These are phyloP conservation scores for Pseudomonodictys pantanalensis DNA, from an alignment of 495 filamentous ascomycete genomes.

Conservation along the genomic window DNA sequence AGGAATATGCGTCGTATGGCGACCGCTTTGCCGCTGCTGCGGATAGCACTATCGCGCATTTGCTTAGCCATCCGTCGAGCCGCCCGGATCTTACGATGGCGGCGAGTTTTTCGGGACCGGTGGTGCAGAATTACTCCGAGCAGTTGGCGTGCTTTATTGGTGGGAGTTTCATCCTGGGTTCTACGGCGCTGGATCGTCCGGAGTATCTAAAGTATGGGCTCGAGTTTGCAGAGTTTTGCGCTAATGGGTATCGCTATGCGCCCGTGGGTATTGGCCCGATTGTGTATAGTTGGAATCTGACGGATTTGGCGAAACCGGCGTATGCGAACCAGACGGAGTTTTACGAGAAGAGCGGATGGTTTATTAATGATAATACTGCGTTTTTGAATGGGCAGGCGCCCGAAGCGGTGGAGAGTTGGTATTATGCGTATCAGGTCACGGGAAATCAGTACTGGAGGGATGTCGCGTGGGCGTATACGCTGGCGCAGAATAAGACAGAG, in stretches of 20 bases:
- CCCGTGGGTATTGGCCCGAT: slow-evolving; percentile 76
- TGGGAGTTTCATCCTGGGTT: slow-evolving; percentile 87
- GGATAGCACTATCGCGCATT: slow-evolving; percentile 69
- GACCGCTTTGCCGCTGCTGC: slow-evolving; percentile 68
- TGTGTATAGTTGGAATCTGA: slow-evolving; percentile 63
- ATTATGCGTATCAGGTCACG: slow-evolving; percentile 81
- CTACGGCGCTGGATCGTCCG: slow-evolving; percentile 58
- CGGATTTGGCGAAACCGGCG: slow-evolving; percentile 45
- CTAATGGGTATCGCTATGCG: slow-evolving; percentile 67
- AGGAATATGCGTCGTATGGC: slow-evolving; percentile 50
- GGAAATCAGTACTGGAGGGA: slow-evolving; percentile 53
- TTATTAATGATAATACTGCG: slow-evolving; percentile 50
- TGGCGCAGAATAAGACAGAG: slow-evolving; percentile 63
- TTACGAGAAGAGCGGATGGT: slow-evolving; percentile 41
- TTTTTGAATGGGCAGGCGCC: slow-evolving; percentile 67
- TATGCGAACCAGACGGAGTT: slow-evolving; percentile 70
- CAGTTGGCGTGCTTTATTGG: slow-evolving; percentile 71
- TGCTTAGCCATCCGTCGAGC: slow-evolving; percentile 66
- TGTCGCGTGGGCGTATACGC: slow-evolving; percentile 82
- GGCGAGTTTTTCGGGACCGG: slow-evolving; percentile 55
- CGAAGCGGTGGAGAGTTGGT: slow-evolving; percentile 82
- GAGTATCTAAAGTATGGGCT: slow-evolving; percentile 74
- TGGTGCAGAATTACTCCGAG: slow-evolving; percentile 52
- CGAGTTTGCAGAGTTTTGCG: slow-evolving; percentile 67
- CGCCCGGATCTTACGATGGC: slow-evolving; percentile 76